Percentiles rank a stretch among this genome's conserved stretches.
phyloP scores from a whole-genome alignment of 495 filamentous ascomycete species.

The Evansstolkia leycettana region DNA sequence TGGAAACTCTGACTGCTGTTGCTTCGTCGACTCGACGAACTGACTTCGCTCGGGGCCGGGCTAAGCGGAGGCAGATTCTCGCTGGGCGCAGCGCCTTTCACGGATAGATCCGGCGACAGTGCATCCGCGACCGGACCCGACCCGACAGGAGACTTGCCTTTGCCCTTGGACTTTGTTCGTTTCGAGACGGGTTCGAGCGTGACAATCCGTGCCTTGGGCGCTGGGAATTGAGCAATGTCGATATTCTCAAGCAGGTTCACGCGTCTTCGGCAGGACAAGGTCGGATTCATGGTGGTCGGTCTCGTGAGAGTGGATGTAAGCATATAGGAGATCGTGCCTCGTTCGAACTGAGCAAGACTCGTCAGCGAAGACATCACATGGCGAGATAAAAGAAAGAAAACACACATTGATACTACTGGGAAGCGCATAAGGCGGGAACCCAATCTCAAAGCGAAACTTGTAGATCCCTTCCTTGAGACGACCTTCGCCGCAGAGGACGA shows the following conservation, averaged over 20 bases:
- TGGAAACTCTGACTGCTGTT: constrained; percentile 45
- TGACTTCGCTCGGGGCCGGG: constrained; percentile 50
- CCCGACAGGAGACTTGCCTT: constrained; percentile 19
- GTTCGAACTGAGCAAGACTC: constrained; percentile 61
- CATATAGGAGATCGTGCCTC: constrained; percentile 83
- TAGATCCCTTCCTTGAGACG: constrained; percentile 74
- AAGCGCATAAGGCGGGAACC: constrained; percentile 62
- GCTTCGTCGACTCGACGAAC: constrained; percentile 48
- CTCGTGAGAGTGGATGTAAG: constrained; percentile 81
- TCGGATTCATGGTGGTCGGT: constrained; percentile 76
- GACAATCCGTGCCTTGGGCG: constrained; percentile 58
- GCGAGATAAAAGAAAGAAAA: too few species aligned
- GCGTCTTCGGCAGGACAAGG: constrained; percentile 63
- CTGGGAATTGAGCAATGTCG: constrained; percentile 44
- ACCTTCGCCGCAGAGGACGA: constrained; percentile 82
- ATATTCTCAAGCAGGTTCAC: constrained; percentile 65
- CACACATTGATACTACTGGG: constrained; percentile 91
- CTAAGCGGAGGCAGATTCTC: constrained; percentile 33
- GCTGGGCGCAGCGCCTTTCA: constrained; percentile 13
- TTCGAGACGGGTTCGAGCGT: constrained; percentile 64
- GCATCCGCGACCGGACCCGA: constrained; percentile 26
- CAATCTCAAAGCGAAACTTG: constrained; percentile 85
- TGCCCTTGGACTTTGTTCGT: constrained; percentile 36
- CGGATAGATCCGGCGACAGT: constrained; percentile 20
- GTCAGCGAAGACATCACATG: constrained; percentile 10